phyloP scores from a whole-genome alignment of 768 basidiomycete genomes.

The Podaxis pistillaris region DNA sequence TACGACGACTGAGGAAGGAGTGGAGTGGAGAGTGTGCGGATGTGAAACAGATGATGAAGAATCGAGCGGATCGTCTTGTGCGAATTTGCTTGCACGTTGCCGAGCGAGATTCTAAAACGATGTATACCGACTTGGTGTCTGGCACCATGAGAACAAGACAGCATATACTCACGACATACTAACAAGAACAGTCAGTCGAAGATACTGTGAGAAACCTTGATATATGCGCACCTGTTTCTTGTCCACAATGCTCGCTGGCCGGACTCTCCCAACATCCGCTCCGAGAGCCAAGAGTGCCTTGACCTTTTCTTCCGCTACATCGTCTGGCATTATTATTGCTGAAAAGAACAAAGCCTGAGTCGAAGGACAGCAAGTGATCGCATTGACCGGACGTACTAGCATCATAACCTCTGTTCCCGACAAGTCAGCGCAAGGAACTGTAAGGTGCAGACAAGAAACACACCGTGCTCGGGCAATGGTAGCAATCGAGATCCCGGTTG shows the following conservation, averaged over 20 bases:
- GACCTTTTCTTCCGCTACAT: slow-evolving; percentile 89
- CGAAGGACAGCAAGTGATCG: neutral
- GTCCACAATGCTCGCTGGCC: slow-evolving; percentile 96
- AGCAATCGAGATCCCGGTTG: slow-evolving; percentile 94
- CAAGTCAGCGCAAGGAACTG: neutral
- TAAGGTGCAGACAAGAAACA: slow-evolving; percentile 19
- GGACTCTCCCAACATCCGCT: slow-evolving; percentile 83
- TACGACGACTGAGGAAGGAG: slow-evolving; percentile 47
- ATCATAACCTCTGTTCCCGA: slow-evolving; percentile 72
- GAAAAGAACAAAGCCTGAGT: neutral
- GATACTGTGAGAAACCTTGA: neutral
- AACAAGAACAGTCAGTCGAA: slow-evolving; percentile 7
- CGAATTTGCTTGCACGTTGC: slow-evolving; percentile 75
- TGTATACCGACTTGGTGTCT: neutral
- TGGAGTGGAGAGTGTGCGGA: slow-evolving; percentile 42
- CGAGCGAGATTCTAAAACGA: slow-evolving; percentile 78
- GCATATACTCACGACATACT: slow-evolving; percentile 57
- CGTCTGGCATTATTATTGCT: slow-evolving; percentile 92
- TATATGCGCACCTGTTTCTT: slow-evolving; percentile 74
- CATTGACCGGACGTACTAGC: slow-evolving; percentile 51
- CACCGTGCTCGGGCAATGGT: slow-evolving; percentile 88
- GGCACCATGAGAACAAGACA: neutral
- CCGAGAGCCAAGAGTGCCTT: slow-evolving; percentile 81
- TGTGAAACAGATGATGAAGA: slow-evolving; percentile 18
- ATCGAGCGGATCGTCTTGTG: slow-evolving; percentile 37